Evolutionary conservation across 2,329 filamentous ascomycete species (phyloP).

Genomic region (Penicillium sumatraense): DNA sequence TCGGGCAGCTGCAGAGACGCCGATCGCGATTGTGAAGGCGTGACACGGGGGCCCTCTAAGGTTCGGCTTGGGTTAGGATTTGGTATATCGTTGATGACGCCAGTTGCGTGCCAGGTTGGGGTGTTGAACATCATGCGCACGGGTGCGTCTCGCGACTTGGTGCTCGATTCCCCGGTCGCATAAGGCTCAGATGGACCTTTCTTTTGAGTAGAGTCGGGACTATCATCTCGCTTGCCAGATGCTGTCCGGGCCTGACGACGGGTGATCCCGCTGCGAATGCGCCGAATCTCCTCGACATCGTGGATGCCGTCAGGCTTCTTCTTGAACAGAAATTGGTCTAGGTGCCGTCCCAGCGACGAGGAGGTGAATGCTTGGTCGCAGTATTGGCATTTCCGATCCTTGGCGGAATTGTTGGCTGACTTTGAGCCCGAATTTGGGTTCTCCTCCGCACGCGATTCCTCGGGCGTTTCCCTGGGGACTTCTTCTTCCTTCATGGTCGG

Average conservation of each 20-base stretch:
- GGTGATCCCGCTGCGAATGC: slow-evolving; percentile 82
- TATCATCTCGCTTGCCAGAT: slow-evolving; percentile 59
- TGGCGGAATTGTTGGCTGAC: slow-evolving; percentile 59
- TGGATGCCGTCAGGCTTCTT: slow-evolving; percentile 94
- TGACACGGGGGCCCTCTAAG: slow-evolving; percentile 39
- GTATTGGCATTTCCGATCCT: slow-evolving; percentile 88
- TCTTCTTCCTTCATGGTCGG: slow-evolving; percentile 25
- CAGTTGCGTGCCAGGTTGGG: slow-evolving; percentile 75
- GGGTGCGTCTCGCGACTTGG: slow-evolving; percentile 41
- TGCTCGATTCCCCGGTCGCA: slow-evolving; percentile 39
- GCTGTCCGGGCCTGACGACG: slow-evolving; percentile 77
- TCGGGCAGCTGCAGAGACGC: slow-evolving; percentile 44
- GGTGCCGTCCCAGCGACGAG: slow-evolving; percentile 87
- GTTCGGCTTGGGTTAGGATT: slow-evolving; percentile 54
- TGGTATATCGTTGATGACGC: slow-evolving; percentile 74
- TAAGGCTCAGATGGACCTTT: slow-evolving; percentile 39
- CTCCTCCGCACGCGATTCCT: slow-evolving; percentile 46
- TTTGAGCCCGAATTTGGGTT: slow-evolving; percentile 35
- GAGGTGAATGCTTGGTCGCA: slow-evolving; percentile 91
- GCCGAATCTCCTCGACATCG: slow-evolving; percentile 85
- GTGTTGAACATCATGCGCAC: slow-evolving; percentile 60
- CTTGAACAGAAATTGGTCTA: slow-evolving; percentile 91
- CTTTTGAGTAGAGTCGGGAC: slow-evolving; percentile 63
- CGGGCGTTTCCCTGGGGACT: slow-evolving; percentile 35
- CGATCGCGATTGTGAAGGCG: slow-evolving; percentile 38